Evolutionary conservation across 2,329 filamentous ascomycete genomes (phyloP).

Genomic region (Raffaelea albimanens): DNA sequence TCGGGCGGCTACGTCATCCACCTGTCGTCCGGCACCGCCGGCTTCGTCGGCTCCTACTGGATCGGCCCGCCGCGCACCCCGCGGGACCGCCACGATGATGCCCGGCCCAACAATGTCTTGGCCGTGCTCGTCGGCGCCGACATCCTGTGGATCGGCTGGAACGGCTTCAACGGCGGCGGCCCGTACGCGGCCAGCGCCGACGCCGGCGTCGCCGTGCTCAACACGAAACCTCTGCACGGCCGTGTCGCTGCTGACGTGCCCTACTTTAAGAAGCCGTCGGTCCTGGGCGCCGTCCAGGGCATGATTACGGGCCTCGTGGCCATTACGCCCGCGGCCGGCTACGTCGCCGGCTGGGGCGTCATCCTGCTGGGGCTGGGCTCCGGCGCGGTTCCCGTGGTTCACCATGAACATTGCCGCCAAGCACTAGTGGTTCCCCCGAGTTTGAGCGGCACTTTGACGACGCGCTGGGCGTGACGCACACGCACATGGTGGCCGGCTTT

Average conservation of each 20-base stretch:
- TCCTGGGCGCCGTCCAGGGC: conserved; percentile 39
- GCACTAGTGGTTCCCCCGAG: conserved; percentile 16
- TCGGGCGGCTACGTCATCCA: conserved; percentile 44
- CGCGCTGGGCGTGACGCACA: conserved; percentile 21
- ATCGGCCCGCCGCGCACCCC: conserved; percentile 34
- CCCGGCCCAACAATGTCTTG: conserved; percentile 36
- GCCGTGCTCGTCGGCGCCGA: conserved; percentile 35
- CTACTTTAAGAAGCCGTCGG: conserved; percentile 38
- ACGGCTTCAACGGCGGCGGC: conserved; percentile 43
- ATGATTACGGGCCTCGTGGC: conserved; percentile 43
- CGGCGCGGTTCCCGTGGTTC: conserved; percentile 35
- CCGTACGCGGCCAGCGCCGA: conserved; percentile 40
- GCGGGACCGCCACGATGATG: conserved; percentile 32
- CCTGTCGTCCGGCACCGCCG: conserved; percentile 40
- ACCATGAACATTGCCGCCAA: conserved; percentile 38
- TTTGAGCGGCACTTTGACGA: conserved; percentile 17
- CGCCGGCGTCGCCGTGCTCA: conserved; percentile 39
- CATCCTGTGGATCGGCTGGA: conserved; percentile 43
- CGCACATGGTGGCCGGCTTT: conserved; percentile 35
- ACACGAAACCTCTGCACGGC: conserved; percentile 41
- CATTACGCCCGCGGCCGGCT: conserved; percentile 40
- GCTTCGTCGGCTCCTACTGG: conserved; percentile 36
- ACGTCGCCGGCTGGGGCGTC: conserved; percentile 40
- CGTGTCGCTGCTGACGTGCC: conserved; percentile 35
- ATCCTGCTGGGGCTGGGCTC: conserved; percentile 35